A percentile compares a stretch with the other conserved stretches of the same genome.
Conservation (phyloP, 1,284 basidiomycete species). For the Tilletia indica region DNA sequence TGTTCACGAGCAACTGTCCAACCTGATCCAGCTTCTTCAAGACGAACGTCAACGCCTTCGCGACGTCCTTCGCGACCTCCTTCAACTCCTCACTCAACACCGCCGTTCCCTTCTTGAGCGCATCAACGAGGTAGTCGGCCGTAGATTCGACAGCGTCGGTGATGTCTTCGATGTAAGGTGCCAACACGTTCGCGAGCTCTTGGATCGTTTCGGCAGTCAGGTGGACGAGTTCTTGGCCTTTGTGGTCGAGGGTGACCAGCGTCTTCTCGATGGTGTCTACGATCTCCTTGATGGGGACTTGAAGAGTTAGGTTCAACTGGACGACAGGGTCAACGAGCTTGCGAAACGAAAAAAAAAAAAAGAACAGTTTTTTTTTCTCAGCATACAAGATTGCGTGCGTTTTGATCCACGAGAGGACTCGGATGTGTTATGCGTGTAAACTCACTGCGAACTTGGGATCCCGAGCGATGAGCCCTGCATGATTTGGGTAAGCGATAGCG, state of each 20-base stretch:
- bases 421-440: not conserved
- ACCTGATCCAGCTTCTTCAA: not conserved
- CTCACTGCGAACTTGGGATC: not conserved
- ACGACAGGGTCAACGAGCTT: conserved; percentile 11
- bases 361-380: too few species aligned
- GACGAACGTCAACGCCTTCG: not conserved
- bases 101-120: not conserved
- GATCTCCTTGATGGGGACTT: conserved; percentile 14
- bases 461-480: not conserved
- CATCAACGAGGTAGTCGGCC: not conserved
- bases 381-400: too few species aligned
- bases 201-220: not conserved
- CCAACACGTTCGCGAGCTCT: not conserved
- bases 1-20: not conserved
- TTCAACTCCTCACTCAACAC: not conserved
- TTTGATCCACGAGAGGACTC: not conserved
- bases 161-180: not conserved
- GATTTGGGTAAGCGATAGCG: not conserved
- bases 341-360: too few species aligned
- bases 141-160: conserved; percentile 2
- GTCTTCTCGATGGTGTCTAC: not conserved
- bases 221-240: not conserved
- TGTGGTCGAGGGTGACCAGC: not conserved
- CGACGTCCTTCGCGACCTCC: not conserved
- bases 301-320: not conserved